These are phyloP conservation scores for Naematelia aurantialba DNA, from an alignment of 768 basidiomycete genomes.

Conservation along the genomic window DNA sequence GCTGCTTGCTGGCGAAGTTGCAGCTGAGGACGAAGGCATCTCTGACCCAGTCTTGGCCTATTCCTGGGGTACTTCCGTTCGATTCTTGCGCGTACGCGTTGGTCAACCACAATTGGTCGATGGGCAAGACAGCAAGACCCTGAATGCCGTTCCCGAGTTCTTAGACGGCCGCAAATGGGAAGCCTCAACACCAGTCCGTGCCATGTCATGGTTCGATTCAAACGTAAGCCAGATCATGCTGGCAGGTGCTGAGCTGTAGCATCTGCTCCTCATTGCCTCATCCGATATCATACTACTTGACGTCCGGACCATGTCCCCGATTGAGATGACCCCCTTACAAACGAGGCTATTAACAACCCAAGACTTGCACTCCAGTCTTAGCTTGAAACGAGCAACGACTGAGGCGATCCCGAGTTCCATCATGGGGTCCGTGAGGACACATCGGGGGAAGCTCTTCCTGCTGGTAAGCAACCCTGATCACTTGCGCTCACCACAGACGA, in stretches of 20 bases:
- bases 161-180: slow-evolving; percentile 62
- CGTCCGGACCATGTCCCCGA: slow-evolving; percentile 56
- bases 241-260: slow-evolving; percentile 53
- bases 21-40: neutral
- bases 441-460: slow-evolving; percentile 81
- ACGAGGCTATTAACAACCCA: slow-evolving; percentile 22
- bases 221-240: slow-evolving; percentile 63
- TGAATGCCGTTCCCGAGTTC: slow-evolving; percentile 56
- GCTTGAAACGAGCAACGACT: neutral
- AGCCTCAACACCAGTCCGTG: slow-evolving; percentile 62
- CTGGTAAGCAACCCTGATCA: slow-evolving; percentile 57
- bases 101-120: neutral
- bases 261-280: slow-evolving; percentile 64
- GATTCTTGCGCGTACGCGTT: slow-evolving; percentile 66
- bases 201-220: slow-evolving; percentile 81
- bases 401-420: neutral
- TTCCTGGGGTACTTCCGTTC: slow-evolving; percentile 72
- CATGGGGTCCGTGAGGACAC: neutral
- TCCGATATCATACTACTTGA: slow-evolving; percentile 68
- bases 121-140: neutral
- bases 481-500: slow-evolving; percentile 17
- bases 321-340: slow-evolving; percentile 34
- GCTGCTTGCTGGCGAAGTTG: slow-evolving; percentile 23
- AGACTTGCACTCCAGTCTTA: slow-evolving; percentile 12
- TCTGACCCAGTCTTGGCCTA: slow-evolving; percentile 68